Evolutionary conservation across 345 rosid genomes (phyloP), one percentile per base, ranked within the genome.

Genomic region (Syzygium aromaticum): DNA sequence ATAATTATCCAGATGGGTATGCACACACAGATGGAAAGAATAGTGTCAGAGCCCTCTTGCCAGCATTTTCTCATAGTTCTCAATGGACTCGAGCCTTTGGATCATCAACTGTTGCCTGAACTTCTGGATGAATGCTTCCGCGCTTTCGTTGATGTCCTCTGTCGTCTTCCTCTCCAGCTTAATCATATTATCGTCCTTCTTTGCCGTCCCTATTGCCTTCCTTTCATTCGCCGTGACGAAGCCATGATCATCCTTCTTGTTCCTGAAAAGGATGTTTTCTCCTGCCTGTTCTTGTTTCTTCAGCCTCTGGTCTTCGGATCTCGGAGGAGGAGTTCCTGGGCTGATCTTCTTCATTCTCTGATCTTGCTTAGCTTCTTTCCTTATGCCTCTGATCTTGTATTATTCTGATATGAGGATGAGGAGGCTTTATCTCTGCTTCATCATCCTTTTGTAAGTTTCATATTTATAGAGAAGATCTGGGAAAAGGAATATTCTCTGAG

Each of bases 51-150:
- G 93, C 21, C 94, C 93, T 84, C 91, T 91, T 1, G 92, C 92
- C 57, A 95, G 92, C 96, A 92, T 94, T 82, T 92, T 63, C 89
- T 93, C 89, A 52, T 91, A 93, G 85, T 94, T 95, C 86, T 95
- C 98, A 3, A 95, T 93, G 86, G 98, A 95, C 84, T 96, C 95
- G 4, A 95, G 97, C 91, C 96, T 93, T 84, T 96, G 97, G 49
- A 96, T 90, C 90, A 92, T 73, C 84, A 96, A 94, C 88, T 94
- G 95, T 11, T 91, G 89, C 91, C 93, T 92, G 91, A 96, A 94
- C 49, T 95, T 94, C 87, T 90, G 77, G 90, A 95, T 96, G 92
- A 96, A 95, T n/a, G 94, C 94, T 61, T 96, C 98, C 0, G 98
- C 98, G 33, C 96, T 94, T 85, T 93, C 89, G 46, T 96, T 91